Percentiles rank a stretch among this genome's conserved stretches.
Evolutionary conservation across 1,284 basidiomycete genomes (phyloP).

Genomic region (Ganoderma sinense): DNA sequence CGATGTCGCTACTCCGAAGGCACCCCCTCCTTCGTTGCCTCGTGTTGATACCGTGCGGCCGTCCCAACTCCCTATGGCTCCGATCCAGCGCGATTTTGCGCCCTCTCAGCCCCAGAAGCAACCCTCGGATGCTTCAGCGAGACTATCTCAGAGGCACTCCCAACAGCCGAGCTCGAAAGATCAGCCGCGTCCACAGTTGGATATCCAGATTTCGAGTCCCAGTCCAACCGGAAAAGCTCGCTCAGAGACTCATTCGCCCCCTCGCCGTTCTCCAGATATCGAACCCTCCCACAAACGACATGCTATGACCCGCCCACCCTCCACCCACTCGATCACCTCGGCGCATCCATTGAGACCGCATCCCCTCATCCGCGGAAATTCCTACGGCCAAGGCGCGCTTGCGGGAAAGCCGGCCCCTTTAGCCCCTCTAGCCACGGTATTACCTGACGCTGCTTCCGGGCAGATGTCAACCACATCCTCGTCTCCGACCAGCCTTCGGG

Average conservation of each 20-base stretch:
- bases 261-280: constrained; percentile 42
- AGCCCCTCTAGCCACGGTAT: constrained; percentile 65
- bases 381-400: constrained; percentile 53
- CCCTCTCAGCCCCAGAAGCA: constrained; percentile 18
- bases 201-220: constrained; percentile 36
- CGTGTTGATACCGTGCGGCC: constrained; percentile 41
- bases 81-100: constrained; percentile 30
- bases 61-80: constrained; percentile 34
- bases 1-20: constrained; percentile 44
- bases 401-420: constrained; percentile 60
- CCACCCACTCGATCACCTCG: constrained; percentile 60
- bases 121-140: constrained; percentile 17
- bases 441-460: constrained; percentile 56
- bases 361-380: constrained; percentile 77
- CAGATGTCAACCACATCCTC: constrained; percentile 51
- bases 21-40: constrained; percentile 41
- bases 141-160: constrained; percentile 14
- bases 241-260: constrained; percentile 52
- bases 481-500: constrained; percentile 36
- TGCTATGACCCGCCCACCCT: constrained; percentile 65
- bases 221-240: constrained; percentile 42
- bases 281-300: constrained; percentile 39
- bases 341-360: constrained; percentile 63
- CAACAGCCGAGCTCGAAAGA: constrained; percentile 19
- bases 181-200: constrained; percentile 29